Base-by-base conservation (phyloP, 2,329 filamentous ascomycete genomes). In the Fusarium torreyae region DNA sequence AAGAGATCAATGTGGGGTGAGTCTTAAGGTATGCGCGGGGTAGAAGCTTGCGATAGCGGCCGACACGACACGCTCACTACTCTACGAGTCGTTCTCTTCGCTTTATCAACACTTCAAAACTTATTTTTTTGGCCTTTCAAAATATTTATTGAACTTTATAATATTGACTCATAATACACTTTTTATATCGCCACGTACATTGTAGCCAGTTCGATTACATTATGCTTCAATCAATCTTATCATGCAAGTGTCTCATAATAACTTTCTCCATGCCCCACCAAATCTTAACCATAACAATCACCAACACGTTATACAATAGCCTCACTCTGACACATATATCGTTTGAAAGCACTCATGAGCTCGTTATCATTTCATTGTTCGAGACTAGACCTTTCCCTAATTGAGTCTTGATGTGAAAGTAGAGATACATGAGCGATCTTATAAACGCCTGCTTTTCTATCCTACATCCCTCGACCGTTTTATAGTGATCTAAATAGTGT, bases 1-100 rank as follows among this genome's bases (percentile, higher is more conserved):
- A 28, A 44, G 54, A 46, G 50, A 34, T 36, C 34, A 20, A 14
- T 52, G 62, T 65, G 62, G 62, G 60, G 62, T 65, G 62, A 53
- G 62, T 39, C 45, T 42, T 64, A 58, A 58, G 42, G 44, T 64
- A 59, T 59, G 60, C 59, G 62, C 62, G 62, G 62, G 62, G 62
- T 65, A 65, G 40, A 43, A 65, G 62, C 40, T 48, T 65, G 60
- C 62, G 60, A 65, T 65, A 65, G 40, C 53, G 62, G 61, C 61
- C 46, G 57, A 49, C 9, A 20, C 22, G 22, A 20, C 6, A n/a
- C 36, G 26, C 28, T 31, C 28, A 31, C 28, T 31, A 11, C 22
- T 13, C 10, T 31, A 31, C 10, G 9, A 31, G 9, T 31, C 10
- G 28, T 31, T 31, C 10, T 13, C 28, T 11, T 31, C 10, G 28